Base-by-base conservation (phyloP, 2,329 filamentous ascomycete species). In the Ophiognomonia clavigignenti-juglandacearum region DNA sequence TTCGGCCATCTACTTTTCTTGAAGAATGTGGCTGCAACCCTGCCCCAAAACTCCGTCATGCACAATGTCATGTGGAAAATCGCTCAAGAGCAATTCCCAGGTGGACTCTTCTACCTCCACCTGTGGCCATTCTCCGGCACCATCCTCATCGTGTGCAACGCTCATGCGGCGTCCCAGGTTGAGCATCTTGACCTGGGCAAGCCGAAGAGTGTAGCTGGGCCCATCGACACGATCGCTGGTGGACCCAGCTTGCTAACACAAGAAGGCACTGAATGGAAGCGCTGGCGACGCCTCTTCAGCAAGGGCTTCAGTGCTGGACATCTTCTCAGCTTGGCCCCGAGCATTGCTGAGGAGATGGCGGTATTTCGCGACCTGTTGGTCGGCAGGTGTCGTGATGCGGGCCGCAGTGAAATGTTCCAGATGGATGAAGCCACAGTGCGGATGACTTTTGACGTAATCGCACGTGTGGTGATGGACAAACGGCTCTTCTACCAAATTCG, bases 361-460 rank as follows among this genome's bases (percentile, higher is more conserved):
- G 56, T 56, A 0, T 58, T 57, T 38, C 53, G 54, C 24, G 40
- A 36, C n/a, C n/a, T 55, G 10, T 43, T 41, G 6, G 43, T 48
- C 9, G 24, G 14, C 14, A 50, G 52, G 8, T 48, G 47, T 13
- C 32, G 37, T 22, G 26, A 37, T 11, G 52, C 50, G n/a, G 47
- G 39, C 1, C 16, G 31, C 6, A 31, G 38, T 13, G 24, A 46
- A 9, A 41, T 59, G 22, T 56, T 57, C 18, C 50, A 54, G 20
- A 20, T 59, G 22, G 56, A 59, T 44, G 55, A 59, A 11, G 50
- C 51, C 29, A 59, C 56, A 2, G 43, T 56, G 4, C 46, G 54
- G n/a, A 49, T 59, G 4, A 59, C 57, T 3, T 54, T 57, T 6
- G 58, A 61, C 39, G 42, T 59, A 34, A 59, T 59, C 16, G 42